Base-by-base conservation (phyloP, 1,284 basidiomycete species). In the Phaffia rhodozyma region DNA sequence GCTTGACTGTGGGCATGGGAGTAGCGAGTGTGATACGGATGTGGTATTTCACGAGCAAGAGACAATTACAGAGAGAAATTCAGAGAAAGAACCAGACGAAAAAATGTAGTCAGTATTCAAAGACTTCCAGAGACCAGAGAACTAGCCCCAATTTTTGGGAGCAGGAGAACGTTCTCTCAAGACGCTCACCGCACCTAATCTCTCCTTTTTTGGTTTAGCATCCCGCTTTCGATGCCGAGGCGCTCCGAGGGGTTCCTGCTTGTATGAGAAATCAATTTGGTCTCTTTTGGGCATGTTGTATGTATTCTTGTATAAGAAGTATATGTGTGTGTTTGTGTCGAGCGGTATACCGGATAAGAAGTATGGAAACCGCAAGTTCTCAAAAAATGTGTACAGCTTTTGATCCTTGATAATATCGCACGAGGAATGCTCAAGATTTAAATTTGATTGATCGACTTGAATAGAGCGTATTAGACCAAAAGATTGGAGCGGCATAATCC, bases 211-310 rank as follows among this genome's bases (percentile, higher is more conserved):
- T 48, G 48, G 32, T 9, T 55, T 55, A 16, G 53, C 55, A 4
- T 56, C 43, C 16, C 38, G 25, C 38, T 43, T 55, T 18, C 34
- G 48, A 9, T 43, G 38, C 16, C 13, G 5, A 43, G 38, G 38
- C 16, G 38, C 38, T 43, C 61, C 61, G 2, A 62, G 32, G 16
- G 61, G 61, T 25, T 62, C 61, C 61, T 62, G 61, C 27, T 53
- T 54, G n/a, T 62, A 54, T 1, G 53, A 56, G 47, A 51, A 62
- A 27, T 62, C 61, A 48, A 54, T 51, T 21, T 55, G 52, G 27
- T 34, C 57, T 50, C 54, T 43, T 43, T 43, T 43, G 13, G 38
- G 38, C 38, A 43, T 43, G 7, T 43, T 43, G 38, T 43, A 11
- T 43, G 32, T 34, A 5, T 34, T 34, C 9, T 34, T 34, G 32